Percentiles rank a stretch among this genome's conserved stretches.
These are phyloP conservation scores for Dissoconium aciculare DNA, from an alignment of 2,329 filamentous ascomycete species.

Conservation along the genomic window DNA sequence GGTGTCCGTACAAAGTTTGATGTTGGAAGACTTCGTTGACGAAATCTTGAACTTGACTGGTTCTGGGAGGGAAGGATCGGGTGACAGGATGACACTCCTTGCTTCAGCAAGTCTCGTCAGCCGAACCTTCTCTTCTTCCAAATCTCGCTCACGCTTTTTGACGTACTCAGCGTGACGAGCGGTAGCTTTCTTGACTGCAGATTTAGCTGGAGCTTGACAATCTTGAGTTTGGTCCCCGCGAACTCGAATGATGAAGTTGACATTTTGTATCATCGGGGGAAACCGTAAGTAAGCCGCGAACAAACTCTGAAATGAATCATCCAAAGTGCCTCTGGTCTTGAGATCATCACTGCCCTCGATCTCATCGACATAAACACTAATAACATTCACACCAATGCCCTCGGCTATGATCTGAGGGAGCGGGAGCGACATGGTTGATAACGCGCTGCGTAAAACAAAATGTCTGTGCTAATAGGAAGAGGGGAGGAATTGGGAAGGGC, in stretches of 20 bases:
- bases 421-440: no score
- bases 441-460: no score
- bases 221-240: constrained; percentile 50
- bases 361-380: constrained; percentile 76
- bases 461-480: no score
- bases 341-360: constrained; percentile 53
- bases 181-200: constrained; percentile 70
- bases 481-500: no score
- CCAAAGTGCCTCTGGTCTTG: constrained; percentile 51
- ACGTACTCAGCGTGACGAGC: constrained; percentile 59
- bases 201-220: constrained; percentile 74
- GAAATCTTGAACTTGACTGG: no score
- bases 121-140: constrained; percentile 67
- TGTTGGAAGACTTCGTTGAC: no score
- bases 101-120: constrained; percentile 81
- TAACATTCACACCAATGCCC: no score
- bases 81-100: constrained; percentile 72
- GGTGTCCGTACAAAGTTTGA: no score
- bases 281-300: constrained; percentile 62
- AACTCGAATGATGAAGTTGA: constrained; percentile 50
- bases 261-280: constrained; percentile 47
- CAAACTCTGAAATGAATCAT: constrained; percentile 67
- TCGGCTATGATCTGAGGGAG: no score
- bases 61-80: no score
- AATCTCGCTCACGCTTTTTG: constrained; percentile 53